Evolutionary conservation across 306 rosid genomes (phyloP).

Genomic region (Lathyrus aphaca): DNA sequence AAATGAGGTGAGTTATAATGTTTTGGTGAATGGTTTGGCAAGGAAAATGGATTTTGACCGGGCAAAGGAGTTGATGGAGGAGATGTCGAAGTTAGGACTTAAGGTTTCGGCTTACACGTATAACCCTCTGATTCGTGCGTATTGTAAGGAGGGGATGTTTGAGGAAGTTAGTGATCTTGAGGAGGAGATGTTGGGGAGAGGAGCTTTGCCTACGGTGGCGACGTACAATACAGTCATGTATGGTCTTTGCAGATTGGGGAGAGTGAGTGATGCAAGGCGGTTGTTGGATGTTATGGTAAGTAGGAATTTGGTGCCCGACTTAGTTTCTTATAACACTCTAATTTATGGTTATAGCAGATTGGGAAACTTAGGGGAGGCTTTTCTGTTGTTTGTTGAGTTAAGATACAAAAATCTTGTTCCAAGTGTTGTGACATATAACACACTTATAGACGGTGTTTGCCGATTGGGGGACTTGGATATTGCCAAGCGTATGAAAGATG

Average conservation of each 20-base stretch:
- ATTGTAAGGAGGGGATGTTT: conserved; percentile 55
- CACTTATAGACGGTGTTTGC: conserved; percentile 74
- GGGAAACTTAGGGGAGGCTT: conserved; percentile 60
- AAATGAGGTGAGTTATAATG: conserved; percentile 59
- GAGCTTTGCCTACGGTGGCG: conserved; percentile 53
- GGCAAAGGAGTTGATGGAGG: conserved; percentile 54
- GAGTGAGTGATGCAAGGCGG: conserved; percentile 61
- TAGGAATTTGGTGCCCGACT: conserved; percentile 59
- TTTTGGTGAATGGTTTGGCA: conserved; percentile 70
- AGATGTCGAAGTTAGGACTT: conserved; percentile 61
- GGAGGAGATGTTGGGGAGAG: conserved; percentile 60
- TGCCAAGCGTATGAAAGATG: conserved; percentile 59
- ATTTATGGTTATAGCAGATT: conserved; percentile 65
- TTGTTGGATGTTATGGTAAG: conserved; percentile 49
- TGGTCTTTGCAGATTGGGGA: conserved; percentile 66
- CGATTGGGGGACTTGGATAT: conserved; percentile 67
- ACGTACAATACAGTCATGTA: conserved; percentile 69
- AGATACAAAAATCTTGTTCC: conserved; percentile 50
- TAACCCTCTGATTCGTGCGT: conserved; percentile 67
- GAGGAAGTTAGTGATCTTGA: conserved; percentile 52
- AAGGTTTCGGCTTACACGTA: conserved; percentile 61
- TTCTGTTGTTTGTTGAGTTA: conserved; percentile 62
- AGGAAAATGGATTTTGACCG: conserved; percentile 58
- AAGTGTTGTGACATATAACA: conserved; percentile 67
- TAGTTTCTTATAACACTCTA: conserved; percentile 67